Evolutionary conservation across 305 asterid species (phyloP), one percentile per base, ranked within the genome.

Genomic region (Fraxinus dipetala): DNA sequence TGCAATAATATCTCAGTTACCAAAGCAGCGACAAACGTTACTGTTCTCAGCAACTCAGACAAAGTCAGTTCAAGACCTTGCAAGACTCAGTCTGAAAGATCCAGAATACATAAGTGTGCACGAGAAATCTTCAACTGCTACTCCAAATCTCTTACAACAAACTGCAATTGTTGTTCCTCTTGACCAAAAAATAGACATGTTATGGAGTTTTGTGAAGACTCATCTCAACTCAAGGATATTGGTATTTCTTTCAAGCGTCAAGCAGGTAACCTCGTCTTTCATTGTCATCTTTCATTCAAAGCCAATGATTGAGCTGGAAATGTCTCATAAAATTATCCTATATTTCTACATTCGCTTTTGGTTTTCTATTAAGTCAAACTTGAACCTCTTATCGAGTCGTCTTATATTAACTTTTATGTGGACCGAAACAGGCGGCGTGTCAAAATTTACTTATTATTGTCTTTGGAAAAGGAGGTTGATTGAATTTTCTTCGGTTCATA

Each of bases 21-120:
- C 99, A 76, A 96, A 92, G 86, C 81, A 79, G 14, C 85, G 98
- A 78, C 99, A 95, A 79, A 96, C 99, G 28, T 86, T 96, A 0
- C 87, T 96, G 35, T 96, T 93, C 87, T 96, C 99, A 16, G 99
- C 99, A 81, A 95, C 98, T n/a, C 99, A 96, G 81, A 95, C 97
- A 51, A 96, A 96, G 89, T 93, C 97, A 38, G 93, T 95, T 80
- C 93, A 95, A 89, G 96, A 93, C 89, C 98, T 96, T 83, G 98
- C 98, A 45, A 92, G 98, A 80, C 98, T 95, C 80, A 95, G 98
- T 85, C 92, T 96, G 85, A 96, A 96, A 89, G 98, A 96, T 84
- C 98, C 98, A 35, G 99, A 96, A 87, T 96, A 93, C 86, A 80
- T 96, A 75, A 91, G 97, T 45, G 98, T 96, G 89, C 97, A 95